phyloP scores from a whole-genome alignment of 1,284 basidiomycete species.

The Phaffia rhodozyma region DNA sequence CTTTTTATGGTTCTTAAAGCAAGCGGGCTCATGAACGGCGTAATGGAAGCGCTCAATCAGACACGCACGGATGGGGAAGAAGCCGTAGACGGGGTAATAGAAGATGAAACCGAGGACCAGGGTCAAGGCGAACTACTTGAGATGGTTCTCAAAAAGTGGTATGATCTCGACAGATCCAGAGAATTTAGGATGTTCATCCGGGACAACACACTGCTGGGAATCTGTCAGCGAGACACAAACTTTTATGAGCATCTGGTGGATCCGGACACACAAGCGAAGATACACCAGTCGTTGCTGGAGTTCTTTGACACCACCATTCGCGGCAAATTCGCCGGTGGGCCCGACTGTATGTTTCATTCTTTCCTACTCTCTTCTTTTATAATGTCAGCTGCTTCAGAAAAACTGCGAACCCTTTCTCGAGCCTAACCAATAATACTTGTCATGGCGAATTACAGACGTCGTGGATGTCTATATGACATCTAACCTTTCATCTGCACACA shows the following conservation, averaged over 20 bases:
- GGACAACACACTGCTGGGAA: constrained; percentile 52
- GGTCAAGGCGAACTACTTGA: constrained; percentile 51
- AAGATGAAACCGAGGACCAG: background rate
- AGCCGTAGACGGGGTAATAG: background rate
- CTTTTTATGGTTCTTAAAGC: constrained; percentile 88
- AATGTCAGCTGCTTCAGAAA: background rate
- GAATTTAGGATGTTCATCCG: constrained; percentile 83
- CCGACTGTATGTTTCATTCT: constrained; percentile 50
- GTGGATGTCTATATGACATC: constrained; percentile 81
- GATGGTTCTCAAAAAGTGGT: constrained; percentile 87
- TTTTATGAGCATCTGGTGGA: constrained; percentile 78
- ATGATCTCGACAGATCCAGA: constrained; percentile 65
- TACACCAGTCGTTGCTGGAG: constrained; percentile 44
- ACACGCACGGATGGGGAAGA: constrained; percentile 6
- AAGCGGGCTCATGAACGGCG: constrained; percentile 44
- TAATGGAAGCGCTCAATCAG: constrained; percentile 6
- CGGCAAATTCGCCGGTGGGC: constrained; percentile 45
- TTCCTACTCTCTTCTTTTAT: background rate
- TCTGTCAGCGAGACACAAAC: constrained; percentile 80
- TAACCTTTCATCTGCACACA: constrained; percentile 56
- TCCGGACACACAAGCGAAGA: constrained; percentile 42
- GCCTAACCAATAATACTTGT: too few relatives aligned
- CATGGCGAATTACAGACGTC: constrained; percentile 44
- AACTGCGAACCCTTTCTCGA: background rate
- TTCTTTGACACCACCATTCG: constrained; percentile 62